phyloP scores from a whole-genome alignment of 352 stramenopile genomes.

The Globisporangium okanoganense region DNA sequence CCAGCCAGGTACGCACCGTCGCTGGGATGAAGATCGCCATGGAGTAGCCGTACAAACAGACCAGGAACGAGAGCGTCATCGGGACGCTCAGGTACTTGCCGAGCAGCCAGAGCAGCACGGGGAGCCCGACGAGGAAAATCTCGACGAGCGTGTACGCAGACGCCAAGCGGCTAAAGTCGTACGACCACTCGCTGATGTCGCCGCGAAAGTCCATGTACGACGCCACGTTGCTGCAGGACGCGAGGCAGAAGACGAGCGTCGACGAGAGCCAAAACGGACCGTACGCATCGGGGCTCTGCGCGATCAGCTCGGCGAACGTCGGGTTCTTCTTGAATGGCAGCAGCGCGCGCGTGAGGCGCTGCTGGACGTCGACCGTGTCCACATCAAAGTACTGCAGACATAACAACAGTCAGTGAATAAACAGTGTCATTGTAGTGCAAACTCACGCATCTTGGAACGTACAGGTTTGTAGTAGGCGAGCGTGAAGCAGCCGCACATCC shows the following conservation, averaged over 20 bases:
- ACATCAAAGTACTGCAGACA: slow-evolving; percentile 78
- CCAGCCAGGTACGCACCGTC: slow-evolving; percentile 31
- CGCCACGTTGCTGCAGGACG: slow-evolving; percentile 80
- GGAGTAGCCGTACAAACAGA: slow-evolving; percentile 86
- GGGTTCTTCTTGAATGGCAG: slow-evolving; percentile 86
- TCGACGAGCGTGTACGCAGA: slow-evolving; percentile 78
- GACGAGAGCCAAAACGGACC: slow-evolving; percentile 81
- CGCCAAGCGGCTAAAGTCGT: slow-evolving; percentile 79
- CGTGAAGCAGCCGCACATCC: slow-evolving; percentile 78
- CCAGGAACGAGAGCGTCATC: slow-evolving; percentile 74
- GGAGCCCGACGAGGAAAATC: slow-evolving; percentile 69
- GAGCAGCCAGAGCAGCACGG: slow-evolving; percentile 71
- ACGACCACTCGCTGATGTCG: slow-evolving; percentile 61
- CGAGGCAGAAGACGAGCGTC: slow-evolving; percentile 85
- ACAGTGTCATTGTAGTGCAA: background rate
- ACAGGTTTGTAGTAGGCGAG: slow-evolving; percentile 84
- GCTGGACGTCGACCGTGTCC: slow-evolving; percentile 76
- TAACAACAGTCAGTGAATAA: background rate
- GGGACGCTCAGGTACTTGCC: slow-evolving; percentile 77
- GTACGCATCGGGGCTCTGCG: slow-evolving; percentile 65
- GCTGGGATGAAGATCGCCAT: slow-evolving; percentile 80
- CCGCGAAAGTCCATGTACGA: slow-evolving; percentile 75
- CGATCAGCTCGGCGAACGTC: slow-evolving; percentile 69
- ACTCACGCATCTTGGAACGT: slow-evolving; percentile 19
- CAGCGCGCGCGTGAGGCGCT: slow-evolving; percentile 63